phyloP scores from a whole-genome alignment of 148 eudicot species.

The Chenopodium formosanum region DNA sequence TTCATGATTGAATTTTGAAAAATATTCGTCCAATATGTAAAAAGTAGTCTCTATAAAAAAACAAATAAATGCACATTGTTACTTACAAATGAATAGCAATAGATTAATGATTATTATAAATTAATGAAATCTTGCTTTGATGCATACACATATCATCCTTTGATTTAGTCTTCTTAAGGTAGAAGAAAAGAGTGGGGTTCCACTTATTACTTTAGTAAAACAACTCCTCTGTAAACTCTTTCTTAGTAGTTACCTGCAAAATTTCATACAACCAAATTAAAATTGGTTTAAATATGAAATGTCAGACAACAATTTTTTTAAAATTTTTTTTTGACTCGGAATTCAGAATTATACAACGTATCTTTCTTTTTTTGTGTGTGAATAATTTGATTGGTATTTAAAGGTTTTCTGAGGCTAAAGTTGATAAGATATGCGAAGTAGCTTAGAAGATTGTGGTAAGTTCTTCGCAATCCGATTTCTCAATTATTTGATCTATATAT shows the following conservation, averaged over 20 bases:
- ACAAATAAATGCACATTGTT: background rate
- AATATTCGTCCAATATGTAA: slow-evolving; percentile 49
- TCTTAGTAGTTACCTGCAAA: slow-evolving; percentile 49
- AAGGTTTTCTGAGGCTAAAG: no score
- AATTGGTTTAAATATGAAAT: background rate
- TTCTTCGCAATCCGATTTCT: no score
- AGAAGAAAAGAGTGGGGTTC: slow-evolving; percentile 24
- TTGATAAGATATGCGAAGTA: no score
- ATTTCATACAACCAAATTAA: no score
- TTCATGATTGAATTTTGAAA: slow-evolving; percentile 48
- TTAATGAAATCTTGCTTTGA: background rate
- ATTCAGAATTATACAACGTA: no score
- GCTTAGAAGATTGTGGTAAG: no score
- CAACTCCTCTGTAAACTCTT: slow-evolving; percentile 62
- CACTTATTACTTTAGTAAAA: slow-evolving; percentile 41
- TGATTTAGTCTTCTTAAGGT: slow-evolving; percentile 45
- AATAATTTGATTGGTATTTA: no score
- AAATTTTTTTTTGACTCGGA: no score
- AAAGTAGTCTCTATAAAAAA: slow-evolving; percentile 35
- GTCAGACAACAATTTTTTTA: background rate
- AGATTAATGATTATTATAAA: background rate
- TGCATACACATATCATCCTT: slow-evolving; percentile 46
- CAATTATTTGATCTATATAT: no score
- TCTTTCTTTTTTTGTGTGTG: no score
- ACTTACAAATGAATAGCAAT: background rate